Conservation (phyloP, 768 basidiomycete species). For the Lactarius psammicola region DNA sequence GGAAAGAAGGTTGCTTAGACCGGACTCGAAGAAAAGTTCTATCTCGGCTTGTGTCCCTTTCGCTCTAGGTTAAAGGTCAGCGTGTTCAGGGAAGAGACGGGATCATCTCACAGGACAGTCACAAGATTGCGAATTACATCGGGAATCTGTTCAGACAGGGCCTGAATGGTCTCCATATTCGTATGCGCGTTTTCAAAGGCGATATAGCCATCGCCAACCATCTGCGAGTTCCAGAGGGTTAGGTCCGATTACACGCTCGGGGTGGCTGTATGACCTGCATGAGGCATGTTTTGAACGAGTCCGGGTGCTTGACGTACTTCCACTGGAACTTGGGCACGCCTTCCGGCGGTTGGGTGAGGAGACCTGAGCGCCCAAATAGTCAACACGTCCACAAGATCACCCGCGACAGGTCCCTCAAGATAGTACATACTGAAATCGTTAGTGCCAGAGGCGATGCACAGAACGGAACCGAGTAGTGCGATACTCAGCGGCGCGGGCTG, state of each 20-base stretch:
- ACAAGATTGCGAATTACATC: slow-evolving; percentile 14
- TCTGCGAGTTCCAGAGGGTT: background rate
- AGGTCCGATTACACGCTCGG: background rate
- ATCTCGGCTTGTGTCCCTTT: background rate
- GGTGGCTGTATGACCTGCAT: slow-evolving; percentile 6
- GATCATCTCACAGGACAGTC: background rate
- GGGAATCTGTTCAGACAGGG: slow-evolving; percentile 14
- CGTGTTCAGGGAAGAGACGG: background rate
- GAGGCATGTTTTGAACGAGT: slow-evolving; percentile 25
- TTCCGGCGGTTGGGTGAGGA: background rate
- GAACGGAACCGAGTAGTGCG: slow-evolving; percentile 17
- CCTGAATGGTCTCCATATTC: slow-evolving; percentile 19
- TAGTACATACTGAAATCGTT: slow-evolving; percentile 12
- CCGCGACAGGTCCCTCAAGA: background rate
- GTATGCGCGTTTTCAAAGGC: slow-evolving; percentile 22
- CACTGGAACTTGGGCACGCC: slow-evolving; percentile 7
- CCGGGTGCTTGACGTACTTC: slow-evolving; percentile 19
- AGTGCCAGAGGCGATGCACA: slow-evolving; percentile 19
- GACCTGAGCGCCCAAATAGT: background rate
- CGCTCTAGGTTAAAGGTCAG: background rate
- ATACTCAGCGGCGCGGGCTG: slow-evolving; percentile 23
- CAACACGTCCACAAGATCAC: background rate
- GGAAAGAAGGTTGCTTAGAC: background rate
- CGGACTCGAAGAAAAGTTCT: slow-evolving; percentile 4
- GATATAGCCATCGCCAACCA: slow-evolving; percentile 18